These are phyloP conservation scores for Naganishia cerealis DNA, from an alignment of 1,284 basidiomycete genomes.

Conservation along the genomic window DNA sequence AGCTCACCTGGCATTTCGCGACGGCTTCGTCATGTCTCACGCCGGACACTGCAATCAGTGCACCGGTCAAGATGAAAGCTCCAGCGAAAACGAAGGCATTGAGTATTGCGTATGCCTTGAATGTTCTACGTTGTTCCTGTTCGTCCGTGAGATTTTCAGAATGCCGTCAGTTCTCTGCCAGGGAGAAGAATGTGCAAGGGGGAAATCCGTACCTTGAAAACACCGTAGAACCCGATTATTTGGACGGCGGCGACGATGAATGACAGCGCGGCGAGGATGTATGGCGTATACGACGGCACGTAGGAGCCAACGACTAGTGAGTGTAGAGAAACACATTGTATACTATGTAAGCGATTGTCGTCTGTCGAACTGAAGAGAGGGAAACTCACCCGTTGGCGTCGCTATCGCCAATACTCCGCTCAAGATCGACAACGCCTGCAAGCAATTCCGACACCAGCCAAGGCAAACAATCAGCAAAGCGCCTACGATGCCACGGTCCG, in stretches of 20 bases:
- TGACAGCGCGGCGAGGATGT: constrained; percentile 71
- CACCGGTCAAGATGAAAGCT: constrained; percentile 72
- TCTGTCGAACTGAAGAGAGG: constrained; percentile 14
- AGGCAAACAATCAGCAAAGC: constrained; percentile 7
- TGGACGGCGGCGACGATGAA: constrained; percentile 72
- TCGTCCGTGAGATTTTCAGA: neutral
- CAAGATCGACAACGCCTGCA: constrained; percentile 62
- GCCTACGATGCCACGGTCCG: neutral
- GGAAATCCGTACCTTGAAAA: constrained; percentile 62
- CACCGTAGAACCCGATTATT: constrained; percentile 76
- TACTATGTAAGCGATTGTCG: constrained; percentile 22
- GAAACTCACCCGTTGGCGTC: constrained; percentile 70
- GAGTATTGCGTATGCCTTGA: constrained; percentile 70
- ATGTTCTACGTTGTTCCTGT: constrained; percentile 75
- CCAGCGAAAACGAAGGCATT: constrained; percentile 63
- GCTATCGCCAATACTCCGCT: constrained; percentile 74
- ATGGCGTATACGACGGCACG: constrained; percentile 70
- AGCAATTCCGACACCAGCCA: neutral
- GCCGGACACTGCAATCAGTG: constrained; percentile 76
- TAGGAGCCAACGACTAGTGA: constrained; percentile 75
- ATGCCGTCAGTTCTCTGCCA: neutral
- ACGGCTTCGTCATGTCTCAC: constrained; percentile 70
- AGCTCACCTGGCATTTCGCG: constrained; percentile 64
- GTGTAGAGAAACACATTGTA: constrained; percentile 1
- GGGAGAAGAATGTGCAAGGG: no score